Conservation (phyloP, 1,284 basidiomycete species). For the Fistulina hepatica region DNA sequence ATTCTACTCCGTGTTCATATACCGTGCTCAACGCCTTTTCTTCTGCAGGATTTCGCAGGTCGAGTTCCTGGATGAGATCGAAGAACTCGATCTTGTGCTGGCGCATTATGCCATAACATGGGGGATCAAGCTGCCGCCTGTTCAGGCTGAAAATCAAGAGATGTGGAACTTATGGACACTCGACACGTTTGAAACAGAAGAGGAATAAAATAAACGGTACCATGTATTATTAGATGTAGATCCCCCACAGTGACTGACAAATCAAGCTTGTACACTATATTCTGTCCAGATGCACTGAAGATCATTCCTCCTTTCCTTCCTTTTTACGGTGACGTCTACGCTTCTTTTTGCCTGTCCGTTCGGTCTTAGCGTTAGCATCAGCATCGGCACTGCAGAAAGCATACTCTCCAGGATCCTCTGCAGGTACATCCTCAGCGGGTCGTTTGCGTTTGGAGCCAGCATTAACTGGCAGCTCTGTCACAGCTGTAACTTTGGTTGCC, state of each 20-base stretch:
- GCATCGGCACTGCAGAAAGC: too few species aligned
- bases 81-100: constrained; percentile 83
- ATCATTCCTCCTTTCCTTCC: background rate
- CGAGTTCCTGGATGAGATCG: constrained; percentile 84
- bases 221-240: too few species aligned
- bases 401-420: background rate
- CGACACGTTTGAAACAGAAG: too few species aligned
- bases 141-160: background rate
- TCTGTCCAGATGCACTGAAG: too few species aligned
- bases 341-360: too few species aligned
- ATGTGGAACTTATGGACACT: background rate
- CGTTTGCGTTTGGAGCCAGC: constrained; percentile 21
- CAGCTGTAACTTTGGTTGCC: constrained; percentile 8
- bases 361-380: too few species aligned
- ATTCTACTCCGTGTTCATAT: too few species aligned
- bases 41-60: constrained; percentile 54
- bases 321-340: background rate
- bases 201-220: too few species aligned
- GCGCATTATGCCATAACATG: constrained; percentile 83
- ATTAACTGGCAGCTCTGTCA: background rate
- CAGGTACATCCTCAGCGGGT: constrained; percentile 5
- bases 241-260: background rate
- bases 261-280: background rate
- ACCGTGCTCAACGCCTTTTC: constrained; percentile 2
- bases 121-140: too few species aligned